A percentile compares a stretch with the other conserved stretches of the same genome.
Conservation (phyloP, 2,329 filamentous ascomycete genomes). For the Plectosphaerella plurivora region DNA sequence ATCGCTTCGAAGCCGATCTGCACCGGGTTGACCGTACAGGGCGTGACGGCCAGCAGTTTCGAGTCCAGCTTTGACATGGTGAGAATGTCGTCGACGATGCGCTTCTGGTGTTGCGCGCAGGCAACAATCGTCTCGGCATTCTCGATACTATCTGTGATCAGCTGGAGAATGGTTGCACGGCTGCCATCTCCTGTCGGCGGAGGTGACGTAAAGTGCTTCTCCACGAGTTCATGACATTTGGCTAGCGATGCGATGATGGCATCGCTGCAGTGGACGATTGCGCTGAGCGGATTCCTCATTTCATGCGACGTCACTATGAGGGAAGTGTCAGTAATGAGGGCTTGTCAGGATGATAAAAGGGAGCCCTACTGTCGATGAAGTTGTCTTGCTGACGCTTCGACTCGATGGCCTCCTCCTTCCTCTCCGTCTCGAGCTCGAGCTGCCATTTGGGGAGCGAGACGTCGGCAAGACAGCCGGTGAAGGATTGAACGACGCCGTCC, state of each 20-base stretch:
- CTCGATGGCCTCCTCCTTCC: conserved; percentile 53
- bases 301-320: conserved; percentile 60
- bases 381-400: conserved; percentile 69
- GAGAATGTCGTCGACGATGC: conserved; percentile 71
- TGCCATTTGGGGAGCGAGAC: conserved; percentile 47
- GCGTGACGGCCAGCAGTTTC: conserved; percentile 67
- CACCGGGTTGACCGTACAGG: conserved; percentile 63
- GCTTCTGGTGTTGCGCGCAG: conserved; percentile 76
- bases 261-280: conserved; percentile 71
- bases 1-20: conserved; percentile 62
- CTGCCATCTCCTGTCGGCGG: conserved; percentile 12
- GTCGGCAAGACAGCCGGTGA: conserved; percentile 44
- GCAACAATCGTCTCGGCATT: conserved; percentile 73
- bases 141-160: conserved; percentile 61
- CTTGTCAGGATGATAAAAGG: no score
- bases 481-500: conserved; percentile 41
- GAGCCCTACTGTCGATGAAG: conserved; percentile 56
- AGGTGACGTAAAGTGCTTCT: conserved; percentile 15
- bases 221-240: conserved; percentile 34
- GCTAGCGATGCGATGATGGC: conserved; percentile 55
- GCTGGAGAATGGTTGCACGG: conserved; percentile 21
- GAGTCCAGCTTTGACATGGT: conserved; percentile 74
- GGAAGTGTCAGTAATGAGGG: no score
- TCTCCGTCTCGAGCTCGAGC: conserved; percentile 42
- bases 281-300: conserved; percentile 69